phyloP scores from a whole-genome alignment of 176 grass and related monocot species.

The Chloris gayana region DNA sequence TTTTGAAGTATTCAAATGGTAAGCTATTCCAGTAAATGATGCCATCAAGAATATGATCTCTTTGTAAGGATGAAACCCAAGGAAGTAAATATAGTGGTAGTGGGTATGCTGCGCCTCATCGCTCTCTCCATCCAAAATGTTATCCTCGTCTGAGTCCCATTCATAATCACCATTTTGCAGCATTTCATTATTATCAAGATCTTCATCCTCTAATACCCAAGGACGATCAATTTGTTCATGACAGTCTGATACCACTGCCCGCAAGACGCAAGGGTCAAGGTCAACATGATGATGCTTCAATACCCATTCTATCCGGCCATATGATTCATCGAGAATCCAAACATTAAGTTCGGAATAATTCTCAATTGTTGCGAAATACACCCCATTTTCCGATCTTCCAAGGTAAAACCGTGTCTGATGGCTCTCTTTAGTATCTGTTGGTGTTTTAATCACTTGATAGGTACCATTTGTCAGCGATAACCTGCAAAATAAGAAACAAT shows the following conservation, averaged over 20 bases:
- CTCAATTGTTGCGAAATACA: background rate
- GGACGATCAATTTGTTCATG: background rate
- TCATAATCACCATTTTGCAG: background rate
- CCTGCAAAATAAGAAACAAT: background rate
- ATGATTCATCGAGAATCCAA: background rate
- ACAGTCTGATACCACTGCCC: background rate
- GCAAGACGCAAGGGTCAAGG: background rate
- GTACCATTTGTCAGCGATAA: background rate
- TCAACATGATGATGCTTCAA: background rate
- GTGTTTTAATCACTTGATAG: background rate
- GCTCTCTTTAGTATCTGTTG: background rate
- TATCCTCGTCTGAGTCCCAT: slow-evolving; percentile 15
- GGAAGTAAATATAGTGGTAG: background rate
- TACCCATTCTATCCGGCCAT: background rate
- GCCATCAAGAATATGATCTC: slow-evolving; percentile 8
- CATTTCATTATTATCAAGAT: background rate
- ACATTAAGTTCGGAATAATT: background rate
- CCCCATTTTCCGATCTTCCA: slow-evolving; percentile 15
- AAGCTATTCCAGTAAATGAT: slow-evolving; percentile 5
- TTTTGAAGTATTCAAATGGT: slow-evolving; percentile 20
- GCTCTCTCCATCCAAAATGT: background rate
- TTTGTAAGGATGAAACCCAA: slow-evolving; percentile 11
- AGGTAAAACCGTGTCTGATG: background rate
- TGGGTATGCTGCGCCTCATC: too few species aligned
- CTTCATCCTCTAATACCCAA: background rate